Base-by-base conservation (phyloP, 225 moss, liverwort and hornwort genomes). In the Polytrichum formosum region DNA sequence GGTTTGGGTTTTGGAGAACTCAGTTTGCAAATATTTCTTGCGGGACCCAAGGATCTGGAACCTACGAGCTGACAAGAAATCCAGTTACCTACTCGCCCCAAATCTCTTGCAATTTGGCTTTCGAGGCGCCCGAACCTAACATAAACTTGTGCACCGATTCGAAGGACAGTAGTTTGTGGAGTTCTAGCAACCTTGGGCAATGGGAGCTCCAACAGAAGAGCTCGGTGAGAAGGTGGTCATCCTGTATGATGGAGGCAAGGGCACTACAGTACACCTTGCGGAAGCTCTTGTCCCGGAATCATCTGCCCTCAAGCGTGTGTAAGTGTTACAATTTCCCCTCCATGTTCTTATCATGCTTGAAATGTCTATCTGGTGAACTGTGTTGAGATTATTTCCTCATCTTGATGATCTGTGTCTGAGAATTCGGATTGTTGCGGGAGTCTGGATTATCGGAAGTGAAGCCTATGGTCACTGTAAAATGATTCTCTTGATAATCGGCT, bases 151-250 rank as follows among this genome's bases (percentile, higher is more conserved):
- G 13, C 46, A 46, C 46, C 46, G 4, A 46, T 46, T 46, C 4
- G 46, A 46, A 46, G 46, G 3, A 46, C 46, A 46, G 46, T 46
- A 4, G 16, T 46, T 46, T 46, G 46, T 46, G 46, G 1, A 46
- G 46, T 46, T 37, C 2, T 37, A 46, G 46, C 46, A 46, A 46
- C 13, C 46, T 16, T 46, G 37, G 37, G 46, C 46, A 46, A 46
- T 46, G 46, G 46, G 13, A 46, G 16, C 46, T 46, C 13, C 46
- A 46, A 46, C 4, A 46, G 46, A 46, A 22, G 77, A 81, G 72
- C 27, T 80, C 25, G 81, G 81, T 4, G 70, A 67, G 77, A 71
- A 74, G 26, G 81, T 81, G 62, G 73, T 77, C 59, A 5, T 81
- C 56, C 28, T 76, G 31, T 80, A 80, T 26, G 80, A 80, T 18